These are phyloP conservation scores for Thamnidium elegans DNA, from an alignment of 192 early-diverging fungal genomes.

Conservation along the genomic window DNA sequence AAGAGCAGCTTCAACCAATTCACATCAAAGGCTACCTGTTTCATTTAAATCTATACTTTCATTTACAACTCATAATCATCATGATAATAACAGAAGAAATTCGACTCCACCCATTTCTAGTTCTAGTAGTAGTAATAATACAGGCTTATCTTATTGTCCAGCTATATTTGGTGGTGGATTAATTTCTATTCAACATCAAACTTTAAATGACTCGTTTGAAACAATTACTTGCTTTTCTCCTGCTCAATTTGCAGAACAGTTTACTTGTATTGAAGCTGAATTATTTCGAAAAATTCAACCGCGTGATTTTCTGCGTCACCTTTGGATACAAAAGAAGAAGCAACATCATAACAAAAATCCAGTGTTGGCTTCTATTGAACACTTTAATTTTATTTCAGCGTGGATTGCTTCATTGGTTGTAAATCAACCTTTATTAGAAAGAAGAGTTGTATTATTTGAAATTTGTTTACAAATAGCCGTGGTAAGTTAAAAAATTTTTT, in stretches of 20 bases:
- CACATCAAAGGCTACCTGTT: background rate
- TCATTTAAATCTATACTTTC: background rate
- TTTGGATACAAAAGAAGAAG: constrained; percentile 7
- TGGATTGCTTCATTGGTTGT: constrained; percentile 73
- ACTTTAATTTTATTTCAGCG: constrained; percentile 71
- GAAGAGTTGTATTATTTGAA: constrained; percentile 59
- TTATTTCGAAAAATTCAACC: constrained; percentile 56
- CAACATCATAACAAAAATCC: constrained; percentile 13
- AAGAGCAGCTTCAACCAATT: background rate
- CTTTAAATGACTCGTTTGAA: too few species aligned
- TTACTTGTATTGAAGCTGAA: constrained; percentile 61
- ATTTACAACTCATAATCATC: background rate
- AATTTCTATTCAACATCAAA: background rate
- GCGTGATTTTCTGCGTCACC: constrained; percentile 14
- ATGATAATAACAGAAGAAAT: background rate
- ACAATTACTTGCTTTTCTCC: constrained; percentile 33
- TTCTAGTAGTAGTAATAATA: background rate
- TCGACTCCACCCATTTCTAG: background rate
- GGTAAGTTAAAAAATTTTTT: too few species aligned
- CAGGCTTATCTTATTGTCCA: background rate
- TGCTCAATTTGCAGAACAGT: constrained; percentile 60
- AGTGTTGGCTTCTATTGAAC: constrained; percentile 59
- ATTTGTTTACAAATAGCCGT: constrained; percentile 70
- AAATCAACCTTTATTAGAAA: constrained; percentile 55
- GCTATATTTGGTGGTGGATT: constrained; percentile 43